phyloP scores from a whole-genome alignment of 2,329 filamentous ascomycete species.

The Aspergillus fumigatus region DNA sequence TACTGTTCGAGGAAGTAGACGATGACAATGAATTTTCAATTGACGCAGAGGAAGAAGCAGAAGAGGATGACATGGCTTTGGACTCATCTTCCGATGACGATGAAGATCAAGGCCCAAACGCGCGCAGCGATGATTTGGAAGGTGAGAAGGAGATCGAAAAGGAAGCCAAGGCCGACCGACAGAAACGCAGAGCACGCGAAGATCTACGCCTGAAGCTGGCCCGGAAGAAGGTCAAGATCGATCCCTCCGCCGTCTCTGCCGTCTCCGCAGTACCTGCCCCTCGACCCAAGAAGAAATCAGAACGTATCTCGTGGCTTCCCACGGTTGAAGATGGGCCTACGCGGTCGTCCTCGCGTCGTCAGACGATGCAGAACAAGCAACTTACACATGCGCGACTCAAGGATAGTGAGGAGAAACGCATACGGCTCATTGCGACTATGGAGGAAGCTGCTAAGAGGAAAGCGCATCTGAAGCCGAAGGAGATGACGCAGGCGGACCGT shows the following conservation, averaged over 20 bases:
- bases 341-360: conserved; percentile 57
- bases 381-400: conserved; percentile 47
- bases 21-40: conserved; percentile 45
- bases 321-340: conserved; percentile 58
- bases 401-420: conserved; percentile 45
- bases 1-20: conserved; percentile 61
- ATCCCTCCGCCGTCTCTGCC: conserved; percentile 48
- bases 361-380: conserved; percentile 64
- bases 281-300: conserved; percentile 63
- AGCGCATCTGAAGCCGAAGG: conserved; percentile 69
- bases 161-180: conserved; percentile 66
- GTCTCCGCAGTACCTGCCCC: conserved; percentile 33
- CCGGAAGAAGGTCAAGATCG: conserved; percentile 72
- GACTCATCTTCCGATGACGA: conserved; percentile 82
- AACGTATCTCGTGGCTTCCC: conserved; percentile 66
- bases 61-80: conserved; percentile 73
- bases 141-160: conserved; percentile 84
- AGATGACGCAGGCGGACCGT: conserved; percentile 82
- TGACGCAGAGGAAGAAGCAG: conserved; percentile 40
- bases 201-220: conserved; percentile 55
- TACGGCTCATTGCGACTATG: conserved; percentile 52
- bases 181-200: conserved; percentile 78
- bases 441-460: conserved; percentile 58
- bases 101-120: conserved; percentile 62
- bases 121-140: conserved; percentile 63